Conservation (phyloP, 257 asterid species). For the Prunella vulgaris region DNA sequence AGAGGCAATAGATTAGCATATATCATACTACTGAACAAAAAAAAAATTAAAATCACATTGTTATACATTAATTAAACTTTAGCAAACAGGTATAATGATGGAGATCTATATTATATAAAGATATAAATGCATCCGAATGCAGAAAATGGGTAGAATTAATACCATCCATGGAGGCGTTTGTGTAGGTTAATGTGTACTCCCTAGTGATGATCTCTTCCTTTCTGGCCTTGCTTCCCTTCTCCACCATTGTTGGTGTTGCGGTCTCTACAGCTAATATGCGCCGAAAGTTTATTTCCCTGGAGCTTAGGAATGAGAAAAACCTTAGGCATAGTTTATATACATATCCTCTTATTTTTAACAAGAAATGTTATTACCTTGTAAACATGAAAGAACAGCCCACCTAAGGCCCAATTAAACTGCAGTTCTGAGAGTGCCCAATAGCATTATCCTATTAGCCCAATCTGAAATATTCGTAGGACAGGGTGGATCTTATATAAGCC, state of each 20-base stretch:
- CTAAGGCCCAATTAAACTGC: not conserved
- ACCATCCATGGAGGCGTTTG: slow-evolving; percentile 61
- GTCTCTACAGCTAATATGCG: slow-evolving; percentile 13
- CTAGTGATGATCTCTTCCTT: slow-evolving; percentile 53
- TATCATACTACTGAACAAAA: not conserved
- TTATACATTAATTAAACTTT: not conserved
- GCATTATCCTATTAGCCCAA: no score
- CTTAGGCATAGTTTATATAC: slow-evolving; percentile 22
- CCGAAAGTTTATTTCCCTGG: slow-evolving; percentile 17
- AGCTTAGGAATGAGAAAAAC: slow-evolving; percentile 22
- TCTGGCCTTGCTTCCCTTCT: slow-evolving; percentile 37
- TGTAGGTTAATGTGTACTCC: slow-evolving; percentile 56
- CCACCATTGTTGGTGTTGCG: slow-evolving; percentile 35
- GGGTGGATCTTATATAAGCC: no score
- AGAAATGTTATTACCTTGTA: not conserved
- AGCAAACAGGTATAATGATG: not conserved
- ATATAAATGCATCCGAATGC: not conserved
- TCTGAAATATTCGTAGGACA: no score
- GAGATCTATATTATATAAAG: not conserved
- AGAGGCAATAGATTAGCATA: not conserved
- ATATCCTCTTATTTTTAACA: no score
- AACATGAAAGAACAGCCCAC: not conserved
- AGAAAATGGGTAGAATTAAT: slow-evolving; percentile 32
- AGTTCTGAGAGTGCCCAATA: not conserved
- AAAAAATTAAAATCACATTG: not conserved